These are phyloP conservation scores for Naumovozyma baii DNA, from an alignment of 805 yeast species.

Conservation along the genomic window DNA sequence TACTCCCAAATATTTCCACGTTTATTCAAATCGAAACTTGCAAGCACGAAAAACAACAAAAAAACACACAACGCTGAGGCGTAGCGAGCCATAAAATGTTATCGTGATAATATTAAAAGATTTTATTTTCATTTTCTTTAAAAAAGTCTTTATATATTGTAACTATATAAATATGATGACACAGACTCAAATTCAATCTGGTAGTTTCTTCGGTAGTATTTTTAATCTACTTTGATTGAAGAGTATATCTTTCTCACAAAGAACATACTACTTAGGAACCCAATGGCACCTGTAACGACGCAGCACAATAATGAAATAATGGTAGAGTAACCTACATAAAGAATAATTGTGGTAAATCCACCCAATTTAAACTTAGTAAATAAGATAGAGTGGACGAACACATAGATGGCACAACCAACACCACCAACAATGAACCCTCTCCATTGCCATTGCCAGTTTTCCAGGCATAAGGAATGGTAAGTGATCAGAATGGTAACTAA, in stretches of 20 bases:
- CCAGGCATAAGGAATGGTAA: conserved; percentile 78
- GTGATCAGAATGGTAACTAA: conserved; percentile 71
- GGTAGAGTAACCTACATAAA: conserved; percentile 75
- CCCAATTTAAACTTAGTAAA: conserved; percentile 62
- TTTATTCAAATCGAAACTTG: too few relatives aligned
- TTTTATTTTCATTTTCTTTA: conserved; percentile 5
- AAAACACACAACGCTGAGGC: too few relatives aligned
- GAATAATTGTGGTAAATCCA: conserved; percentile 63
- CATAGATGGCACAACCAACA: conserved; percentile 76
- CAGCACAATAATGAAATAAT: conserved; percentile 64
- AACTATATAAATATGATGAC: not conserved
- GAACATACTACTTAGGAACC: conserved; percentile 63
- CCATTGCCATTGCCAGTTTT: conserved; percentile 98
- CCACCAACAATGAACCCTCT: conserved; percentile 85
- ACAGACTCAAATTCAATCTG: not conserved
- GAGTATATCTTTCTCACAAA: conserved; percentile 74
- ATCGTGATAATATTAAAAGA: conserved; percentile 12
- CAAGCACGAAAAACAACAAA: too few relatives aligned
- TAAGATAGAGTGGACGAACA: conserved; percentile 72
- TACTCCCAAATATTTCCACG: too few relatives aligned
- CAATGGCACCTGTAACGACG: conserved; percentile 79
- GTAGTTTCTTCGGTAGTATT: too few relatives aligned
- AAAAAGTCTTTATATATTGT: not conserved
- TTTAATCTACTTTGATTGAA: conserved; percentile 74
- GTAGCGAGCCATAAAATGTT: too few relatives aligned